Evolutionary conservation across 164 flowering plant genomes (phyloP).

Genomic region (Aristolochia californica): DNA sequence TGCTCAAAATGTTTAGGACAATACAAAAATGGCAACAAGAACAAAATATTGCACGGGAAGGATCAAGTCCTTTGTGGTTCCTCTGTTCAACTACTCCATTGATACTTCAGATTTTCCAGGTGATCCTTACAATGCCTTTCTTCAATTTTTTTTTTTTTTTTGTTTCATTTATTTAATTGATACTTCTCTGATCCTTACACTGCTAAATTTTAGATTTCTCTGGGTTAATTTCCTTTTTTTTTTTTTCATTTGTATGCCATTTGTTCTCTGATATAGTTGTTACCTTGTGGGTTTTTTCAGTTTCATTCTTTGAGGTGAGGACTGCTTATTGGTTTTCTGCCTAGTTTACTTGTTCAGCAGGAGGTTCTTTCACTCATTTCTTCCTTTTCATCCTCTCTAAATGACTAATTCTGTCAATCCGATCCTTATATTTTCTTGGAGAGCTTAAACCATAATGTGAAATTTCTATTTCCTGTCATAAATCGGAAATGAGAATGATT

Average conservation of each 20-base stretch:
- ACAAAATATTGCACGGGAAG: constrained; percentile 80
- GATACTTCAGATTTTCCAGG: constrained; percentile 62
- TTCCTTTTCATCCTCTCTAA: not conserved
- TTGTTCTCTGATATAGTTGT: not conserved
- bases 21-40: constrained; percentile 63
- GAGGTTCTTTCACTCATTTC: not conserved
- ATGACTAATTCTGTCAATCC: not conserved
- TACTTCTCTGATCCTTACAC: not conserved
- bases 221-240: too few relatives aligned
- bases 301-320: constrained; percentile 95
- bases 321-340: constrained; percentile 1
- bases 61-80: constrained; percentile 79
- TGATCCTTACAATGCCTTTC: constrained; percentile 5
- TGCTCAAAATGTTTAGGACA: constrained; percentile 29
- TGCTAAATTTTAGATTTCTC: too few relatives aligned
- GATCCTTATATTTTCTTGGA: not conserved
- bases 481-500: not conserved
- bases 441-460: not conserved
- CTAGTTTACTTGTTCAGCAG: too few relatives aligned
- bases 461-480: not conserved
- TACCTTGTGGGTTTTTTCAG: constrained; percentile 28
- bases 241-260: not conserved
- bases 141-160: not conserved
- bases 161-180: not conserved
- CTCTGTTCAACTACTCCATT: constrained; percentile 61